Conservation (phyloP, 805 yeast genomes). For the Maudiozyma bulderi region DNA sequence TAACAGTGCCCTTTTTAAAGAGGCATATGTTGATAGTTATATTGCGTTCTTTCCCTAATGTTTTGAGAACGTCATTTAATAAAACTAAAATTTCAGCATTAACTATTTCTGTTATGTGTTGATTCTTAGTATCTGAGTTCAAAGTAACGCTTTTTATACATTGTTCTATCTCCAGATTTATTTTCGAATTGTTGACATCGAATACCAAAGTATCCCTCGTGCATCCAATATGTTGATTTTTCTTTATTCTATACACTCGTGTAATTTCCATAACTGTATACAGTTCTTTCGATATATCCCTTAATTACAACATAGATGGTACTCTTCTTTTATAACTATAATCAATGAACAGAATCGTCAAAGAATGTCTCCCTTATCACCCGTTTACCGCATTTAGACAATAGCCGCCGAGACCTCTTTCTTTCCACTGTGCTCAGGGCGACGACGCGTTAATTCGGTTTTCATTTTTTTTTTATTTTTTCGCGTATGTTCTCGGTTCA, state of each 20-base stretch:
- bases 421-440: neutral
- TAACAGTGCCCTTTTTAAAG: neutral
- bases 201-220: neutral
- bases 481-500: neutral
- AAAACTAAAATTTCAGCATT: neutral
- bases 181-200: conserved; percentile 4
- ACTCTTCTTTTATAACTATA: too few species aligned
- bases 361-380: too few species aligned
- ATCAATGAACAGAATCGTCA: too few species aligned
- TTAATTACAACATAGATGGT: neutral
- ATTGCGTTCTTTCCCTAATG: neutral
- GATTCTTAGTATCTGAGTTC: neutral
- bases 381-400: neutral
- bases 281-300: neutral
- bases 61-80: neutral
- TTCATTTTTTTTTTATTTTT: too few species aligned
- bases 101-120: neutral
- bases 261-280: neutral
- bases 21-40: neutral
- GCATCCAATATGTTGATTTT: neutral
- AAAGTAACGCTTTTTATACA: neutral
- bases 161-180: neutral
- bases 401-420: neutral
- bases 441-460: neutral
- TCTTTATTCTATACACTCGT: neutral